Evolutionary conservation across 2,329 filamentous ascomycete species (phyloP).

Genomic region (Chrysoporthe deuterocubensis): DNA sequence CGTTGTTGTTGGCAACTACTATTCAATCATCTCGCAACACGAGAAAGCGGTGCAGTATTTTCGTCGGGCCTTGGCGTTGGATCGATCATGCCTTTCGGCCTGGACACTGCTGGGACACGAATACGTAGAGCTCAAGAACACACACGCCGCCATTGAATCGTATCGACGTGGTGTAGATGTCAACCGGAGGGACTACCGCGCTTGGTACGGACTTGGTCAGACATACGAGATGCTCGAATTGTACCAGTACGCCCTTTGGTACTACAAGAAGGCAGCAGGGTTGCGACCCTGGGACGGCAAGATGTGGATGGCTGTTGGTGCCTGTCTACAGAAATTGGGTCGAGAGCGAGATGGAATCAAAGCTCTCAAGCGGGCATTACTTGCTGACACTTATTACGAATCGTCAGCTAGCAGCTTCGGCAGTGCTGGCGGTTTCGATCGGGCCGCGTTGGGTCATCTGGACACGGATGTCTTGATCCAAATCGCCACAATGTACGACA

Average conservation of each 20-base stretch:
- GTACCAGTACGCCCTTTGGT: slow-evolving; percentile 96
- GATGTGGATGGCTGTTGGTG: slow-evolving; percentile 97
- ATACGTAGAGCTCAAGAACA: slow-evolving; percentile 98
- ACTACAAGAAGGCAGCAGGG: slow-evolving; percentile 93
- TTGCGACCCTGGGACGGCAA: slow-evolving; percentile 96
- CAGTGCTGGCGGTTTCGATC: slow-evolving; percentile 51
- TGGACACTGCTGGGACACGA: slow-evolving; percentile 99
- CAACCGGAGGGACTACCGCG: slow-evolving; percentile 93
- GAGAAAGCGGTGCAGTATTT: slow-evolving; percentile 99
- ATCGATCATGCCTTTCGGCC: slow-evolving; percentile 87
- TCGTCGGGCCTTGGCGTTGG: slow-evolving; percentile 85
- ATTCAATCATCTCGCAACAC: slow-evolving; percentile 89
- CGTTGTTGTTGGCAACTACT: slow-evolving; percentile 97
- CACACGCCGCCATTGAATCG: slow-evolving; percentile 94
- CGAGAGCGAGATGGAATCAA: slow-evolving; percentile 90
- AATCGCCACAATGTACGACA: slow-evolving; percentile 88
- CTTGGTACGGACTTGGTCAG: slow-evolving; percentile 96
- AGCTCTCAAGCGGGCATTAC: slow-evolving; percentile 87
- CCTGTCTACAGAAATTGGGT: slow-evolving; percentile 88
- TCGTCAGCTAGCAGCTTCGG: slow-evolving; percentile 58
- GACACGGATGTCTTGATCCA: slow-evolving; percentile 91
- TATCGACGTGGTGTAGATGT: slow-evolving; percentile 95
- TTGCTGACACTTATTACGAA: slow-evolving; percentile 87
- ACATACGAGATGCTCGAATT: slow-evolving; percentile 98
- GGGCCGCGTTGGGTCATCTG: slow-evolving; percentile 62